Conservation (phyloP, 2,329 filamentous ascomycete species). For the Fusarium tuaranense region DNA sequence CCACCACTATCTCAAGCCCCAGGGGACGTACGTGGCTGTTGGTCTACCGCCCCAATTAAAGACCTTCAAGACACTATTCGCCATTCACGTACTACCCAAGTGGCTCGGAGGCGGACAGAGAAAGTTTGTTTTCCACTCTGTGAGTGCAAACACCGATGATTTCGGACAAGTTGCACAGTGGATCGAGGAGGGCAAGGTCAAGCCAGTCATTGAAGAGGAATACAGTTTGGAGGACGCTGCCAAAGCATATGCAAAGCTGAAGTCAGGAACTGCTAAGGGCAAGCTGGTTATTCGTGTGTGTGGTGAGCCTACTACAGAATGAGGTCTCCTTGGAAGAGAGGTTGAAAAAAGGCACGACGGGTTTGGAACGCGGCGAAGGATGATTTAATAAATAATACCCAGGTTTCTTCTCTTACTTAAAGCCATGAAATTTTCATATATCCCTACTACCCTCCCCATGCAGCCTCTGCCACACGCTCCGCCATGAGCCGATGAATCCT, state of each 20-base stretch:
- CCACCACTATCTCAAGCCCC: constrained; percentile 14
- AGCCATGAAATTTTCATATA: background rate
- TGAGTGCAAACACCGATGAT: constrained; percentile 19
- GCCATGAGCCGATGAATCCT: constrained; percentile 1
- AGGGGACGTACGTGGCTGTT: constrained; percentile 23
- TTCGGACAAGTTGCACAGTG: constrained; percentile 18
- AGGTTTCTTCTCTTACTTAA: background rate
- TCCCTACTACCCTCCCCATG: background rate
- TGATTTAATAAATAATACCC: background rate
- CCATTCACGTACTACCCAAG: constrained; percentile 23
- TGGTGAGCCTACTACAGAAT: background rate
- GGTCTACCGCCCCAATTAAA: constrained; percentile 8
- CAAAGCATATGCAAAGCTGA: constrained; percentile 25
- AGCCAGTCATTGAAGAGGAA: constrained; percentile 18
- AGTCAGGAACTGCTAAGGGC: constrained; percentile 3
- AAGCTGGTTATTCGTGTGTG: constrained; percentile 25
- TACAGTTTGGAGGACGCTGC: constrained; percentile 9
- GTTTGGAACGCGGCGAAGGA: background rate
- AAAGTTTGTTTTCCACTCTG: constrained; percentile 29
- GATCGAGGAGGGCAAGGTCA: constrained; percentile 18
- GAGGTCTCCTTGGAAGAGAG: background rate
- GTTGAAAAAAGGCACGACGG: background rate
- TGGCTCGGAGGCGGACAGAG: constrained; percentile 30
- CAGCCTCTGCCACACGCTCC: background rate
- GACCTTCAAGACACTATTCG: constrained; percentile 13